Evolutionary conservation across 179 eudicot species (phyloP).

Genomic region (Carnegiea gigantea): DNA sequence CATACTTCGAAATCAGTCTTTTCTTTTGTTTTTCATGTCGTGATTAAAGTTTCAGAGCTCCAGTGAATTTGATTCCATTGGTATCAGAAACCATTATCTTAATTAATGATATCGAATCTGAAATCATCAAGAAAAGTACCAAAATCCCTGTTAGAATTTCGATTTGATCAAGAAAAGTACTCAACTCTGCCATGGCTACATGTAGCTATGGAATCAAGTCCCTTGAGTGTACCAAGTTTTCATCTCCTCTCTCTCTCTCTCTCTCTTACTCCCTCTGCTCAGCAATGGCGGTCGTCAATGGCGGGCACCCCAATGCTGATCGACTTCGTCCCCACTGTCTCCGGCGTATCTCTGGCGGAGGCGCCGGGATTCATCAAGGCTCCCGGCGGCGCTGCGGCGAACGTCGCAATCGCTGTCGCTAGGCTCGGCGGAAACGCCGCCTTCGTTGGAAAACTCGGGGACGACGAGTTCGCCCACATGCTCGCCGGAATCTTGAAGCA

Average conservation of each 20-base stretch:
- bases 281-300: neutral
- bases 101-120: too few relatives aligned
- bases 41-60: too few relatives aligned
- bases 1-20: too few relatives aligned
- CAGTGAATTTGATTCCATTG: too few relatives aligned
- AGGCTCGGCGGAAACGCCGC: neutral
- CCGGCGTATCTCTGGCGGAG: neutral
- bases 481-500: neutral
- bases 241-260: neutral
- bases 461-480: neutral
- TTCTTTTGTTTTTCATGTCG: too few relatives aligned
- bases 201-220: neutral
- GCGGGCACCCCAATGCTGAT: neutral
- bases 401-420: neutral
- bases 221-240: neutral
- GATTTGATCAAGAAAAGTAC: neutral
- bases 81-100: too few relatives aligned
- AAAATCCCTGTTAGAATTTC: neutral
- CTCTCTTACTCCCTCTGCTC: neutral
- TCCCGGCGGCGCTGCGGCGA: constrained; percentile 1
- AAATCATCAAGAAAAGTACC: too few relatives aligned
- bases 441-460: neutral
- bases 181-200: neutral
- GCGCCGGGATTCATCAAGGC: neutral
- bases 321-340: neutral